Evolutionary conservation across 2,329 filamentous ascomycete species (phyloP).

Genomic region (Aspergillus aculeatinus): DNA sequence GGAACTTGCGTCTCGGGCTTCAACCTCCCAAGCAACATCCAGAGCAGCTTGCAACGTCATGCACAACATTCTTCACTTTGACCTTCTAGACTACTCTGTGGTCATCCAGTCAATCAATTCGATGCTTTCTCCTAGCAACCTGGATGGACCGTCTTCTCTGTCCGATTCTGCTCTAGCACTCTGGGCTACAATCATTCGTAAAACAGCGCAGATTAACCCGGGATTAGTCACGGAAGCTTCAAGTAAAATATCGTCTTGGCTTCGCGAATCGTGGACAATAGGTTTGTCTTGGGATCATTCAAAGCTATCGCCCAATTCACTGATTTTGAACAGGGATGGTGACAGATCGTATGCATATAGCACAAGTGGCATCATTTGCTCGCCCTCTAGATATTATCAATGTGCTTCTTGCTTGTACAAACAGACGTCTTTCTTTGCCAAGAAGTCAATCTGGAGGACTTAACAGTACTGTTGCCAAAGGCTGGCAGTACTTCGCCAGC

Average conservation of each 20-base stretch:
- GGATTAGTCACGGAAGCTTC: constrained; percentile 66
- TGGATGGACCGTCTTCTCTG: constrained; percentile 74
- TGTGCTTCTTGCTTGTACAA: constrained; percentile 69
- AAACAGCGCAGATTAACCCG: constrained; percentile 66
- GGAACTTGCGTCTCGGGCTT: constrained; percentile 69
- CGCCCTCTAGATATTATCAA: constrained; percentile 65
- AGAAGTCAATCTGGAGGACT: constrained; percentile 25
- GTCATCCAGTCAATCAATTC: constrained; percentile 69
- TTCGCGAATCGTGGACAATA: constrained; percentile 78
- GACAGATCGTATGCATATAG: constrained; percentile 65
- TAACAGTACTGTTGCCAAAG: constrained; percentile 31
- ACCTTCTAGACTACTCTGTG: constrained; percentile 66
- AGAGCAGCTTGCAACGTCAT: constrained; percentile 76
- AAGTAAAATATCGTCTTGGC: constrained; percentile 75
- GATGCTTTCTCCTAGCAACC: constrained; percentile 73
- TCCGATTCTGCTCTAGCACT: constrained; percentile 77
- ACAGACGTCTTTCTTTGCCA: constrained; percentile 42
- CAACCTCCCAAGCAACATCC: constrained; percentile 69
- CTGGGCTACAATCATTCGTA: constrained; percentile 67
- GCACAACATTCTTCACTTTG: constrained; percentile 62
- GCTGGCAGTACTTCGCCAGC: constrained; percentile 43
- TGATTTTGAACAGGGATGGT: constrained; percentile 47
- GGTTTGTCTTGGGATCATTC: constrained; percentile 52
- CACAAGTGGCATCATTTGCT: constrained; percentile 62
- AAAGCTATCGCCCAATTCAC: constrained; percentile 12